Evolutionary conservation across 208 protist genomes (phyloP).

Genomic region (Wallacemonas rigidus): DNA sequence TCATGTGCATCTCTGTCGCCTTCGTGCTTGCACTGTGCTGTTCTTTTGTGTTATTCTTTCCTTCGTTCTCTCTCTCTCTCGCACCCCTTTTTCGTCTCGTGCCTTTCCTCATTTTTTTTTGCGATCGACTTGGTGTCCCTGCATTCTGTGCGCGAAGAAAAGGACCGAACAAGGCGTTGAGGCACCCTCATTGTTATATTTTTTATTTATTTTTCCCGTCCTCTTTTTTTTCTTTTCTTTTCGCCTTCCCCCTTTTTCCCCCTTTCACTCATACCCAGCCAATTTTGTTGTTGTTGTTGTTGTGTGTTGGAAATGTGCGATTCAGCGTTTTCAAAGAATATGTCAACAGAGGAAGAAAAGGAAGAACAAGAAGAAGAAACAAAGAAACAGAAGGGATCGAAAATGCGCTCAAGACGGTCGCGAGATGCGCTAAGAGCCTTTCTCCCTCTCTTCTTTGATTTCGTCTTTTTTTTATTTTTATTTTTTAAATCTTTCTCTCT

Average conservation of each 20-base stretch:
- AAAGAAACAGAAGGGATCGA: not conserved
- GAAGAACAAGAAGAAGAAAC: not conserved
- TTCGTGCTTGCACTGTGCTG: too few species aligned
- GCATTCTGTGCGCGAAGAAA: not conserved
- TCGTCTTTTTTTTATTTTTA: not conserved
- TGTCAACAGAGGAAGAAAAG: not conserved
- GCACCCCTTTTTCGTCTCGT: conserved; percentile 12
- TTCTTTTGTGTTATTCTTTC: too few species aligned
- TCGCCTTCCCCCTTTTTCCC: conserved; percentile 17
- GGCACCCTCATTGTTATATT: conserved; percentile 12
- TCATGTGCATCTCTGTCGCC: too few species aligned
- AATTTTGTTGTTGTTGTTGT: not conserved
- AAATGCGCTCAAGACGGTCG: too few species aligned
- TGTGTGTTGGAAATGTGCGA: not conserved
- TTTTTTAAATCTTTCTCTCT: too few species aligned
- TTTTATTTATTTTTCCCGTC: conserved; percentile 24
- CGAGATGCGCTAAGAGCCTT: too few species aligned
- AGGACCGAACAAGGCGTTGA: not conserved
- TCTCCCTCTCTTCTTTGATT: conserved; percentile 14
- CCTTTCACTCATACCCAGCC: not conserved
- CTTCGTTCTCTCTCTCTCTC: too few species aligned
- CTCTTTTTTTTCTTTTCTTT: conserved; percentile 27
- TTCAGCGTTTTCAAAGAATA: too few species aligned
- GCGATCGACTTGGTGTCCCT: not conserved
- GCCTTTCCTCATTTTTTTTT: conserved; percentile 16